Conservation (phyloP, 2,329 filamentous ascomycete species). For the Aureobasidium pullulans region DNA sequence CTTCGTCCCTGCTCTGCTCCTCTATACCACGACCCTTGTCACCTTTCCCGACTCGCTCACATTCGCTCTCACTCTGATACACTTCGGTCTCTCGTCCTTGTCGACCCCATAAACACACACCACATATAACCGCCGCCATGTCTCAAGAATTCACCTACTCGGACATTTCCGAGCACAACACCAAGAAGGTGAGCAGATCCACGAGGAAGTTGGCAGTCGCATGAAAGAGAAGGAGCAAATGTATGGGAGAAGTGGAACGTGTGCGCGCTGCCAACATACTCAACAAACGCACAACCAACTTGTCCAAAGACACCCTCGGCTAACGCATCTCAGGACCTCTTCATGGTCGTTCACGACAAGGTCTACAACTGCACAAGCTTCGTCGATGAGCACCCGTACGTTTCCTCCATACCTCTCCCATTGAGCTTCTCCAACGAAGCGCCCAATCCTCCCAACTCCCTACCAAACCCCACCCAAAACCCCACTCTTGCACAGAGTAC, state of each 20-base stretch:
- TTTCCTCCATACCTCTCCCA: constrained; percentile 22
- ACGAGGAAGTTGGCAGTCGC: neutral
- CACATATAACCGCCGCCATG: constrained; percentile 32
- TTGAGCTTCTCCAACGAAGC: neutral
- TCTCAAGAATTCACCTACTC: constrained; percentile 62
- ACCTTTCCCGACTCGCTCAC: neutral
- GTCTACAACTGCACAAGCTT: constrained; percentile 87
- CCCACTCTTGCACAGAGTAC: constrained; percentile 13
- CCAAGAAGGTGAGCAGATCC: constrained; percentile 56
- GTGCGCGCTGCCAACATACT: neutral
- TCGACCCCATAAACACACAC: neutral
- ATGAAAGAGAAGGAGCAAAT: neutral
- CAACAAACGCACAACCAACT: neutral
- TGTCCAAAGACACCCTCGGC: neutral
- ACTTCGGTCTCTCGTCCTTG: neutral
- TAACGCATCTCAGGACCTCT: constrained; percentile 54
- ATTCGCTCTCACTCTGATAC: neutral
- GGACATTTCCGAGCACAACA: constrained; percentile 77
- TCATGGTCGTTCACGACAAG: constrained; percentile 89
- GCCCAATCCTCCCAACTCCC: neutral
- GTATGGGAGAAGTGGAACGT: neutral
- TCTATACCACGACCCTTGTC: neutral
- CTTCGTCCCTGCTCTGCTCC: neutral
- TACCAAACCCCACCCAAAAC: neutral
- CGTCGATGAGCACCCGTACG: constrained; percentile 91